Evolutionary conservation across 495 filamentous ascomycete genomes (phyloP).

Genomic region (Xylaria flabelliformis): DNA sequence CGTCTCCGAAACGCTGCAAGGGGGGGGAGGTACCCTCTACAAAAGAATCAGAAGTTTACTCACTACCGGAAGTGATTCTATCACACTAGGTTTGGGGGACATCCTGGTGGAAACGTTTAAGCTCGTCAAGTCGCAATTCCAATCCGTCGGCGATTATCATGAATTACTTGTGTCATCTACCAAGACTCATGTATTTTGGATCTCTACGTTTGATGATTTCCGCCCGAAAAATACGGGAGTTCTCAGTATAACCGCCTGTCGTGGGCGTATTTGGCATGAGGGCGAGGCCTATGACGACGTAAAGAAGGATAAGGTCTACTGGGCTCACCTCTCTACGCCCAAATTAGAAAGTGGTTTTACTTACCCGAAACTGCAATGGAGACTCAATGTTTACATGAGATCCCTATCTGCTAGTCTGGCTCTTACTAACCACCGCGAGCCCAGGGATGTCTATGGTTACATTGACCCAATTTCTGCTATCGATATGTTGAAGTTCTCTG

Average conservation of each 20-base stretch:
- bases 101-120: background rate
- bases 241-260: background rate
- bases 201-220: background rate
- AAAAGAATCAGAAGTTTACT: background rate
- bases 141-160: no score
- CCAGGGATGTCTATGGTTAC: background rate
- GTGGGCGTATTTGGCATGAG: background rate
- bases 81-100: background rate
- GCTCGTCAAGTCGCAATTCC: no score
- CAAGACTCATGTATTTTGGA: background rate
- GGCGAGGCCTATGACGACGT: no score
- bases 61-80: background rate
- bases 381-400: background rate
- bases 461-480: background rate
- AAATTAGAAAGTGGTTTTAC: background rate
- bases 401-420: background rate
- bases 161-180: background rate
- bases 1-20: background rate
- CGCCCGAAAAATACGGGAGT: no score
- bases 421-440: background rate
- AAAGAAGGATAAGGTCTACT: no score
- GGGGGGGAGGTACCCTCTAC: background rate
- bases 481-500: no score
- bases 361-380: background rate
- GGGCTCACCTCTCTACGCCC: background rate